These are phyloP conservation scores for Lindgomyces ingoldianus DNA, from an alignment of 495 filamentous ascomycete genomes.

Conservation along the genomic window DNA sequence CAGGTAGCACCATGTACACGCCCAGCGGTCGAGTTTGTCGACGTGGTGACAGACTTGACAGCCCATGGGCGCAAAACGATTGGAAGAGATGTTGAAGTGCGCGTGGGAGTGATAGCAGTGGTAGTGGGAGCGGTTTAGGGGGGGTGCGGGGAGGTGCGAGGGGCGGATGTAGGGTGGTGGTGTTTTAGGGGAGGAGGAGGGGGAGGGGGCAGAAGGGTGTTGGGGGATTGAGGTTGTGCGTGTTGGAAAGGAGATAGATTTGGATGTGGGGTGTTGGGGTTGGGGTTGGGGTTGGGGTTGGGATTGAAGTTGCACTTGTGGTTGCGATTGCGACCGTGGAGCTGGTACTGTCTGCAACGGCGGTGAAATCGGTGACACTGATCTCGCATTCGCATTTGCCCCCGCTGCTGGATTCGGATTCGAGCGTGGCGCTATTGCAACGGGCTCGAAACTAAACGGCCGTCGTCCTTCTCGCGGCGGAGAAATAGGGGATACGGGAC, in stretches of 20 bases:
- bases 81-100: neutral
- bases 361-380: constrained; percentile 16
- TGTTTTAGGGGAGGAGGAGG: neutral
- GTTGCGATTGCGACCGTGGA: neutral
- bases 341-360: neutral
- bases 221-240: neutral
- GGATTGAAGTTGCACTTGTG: constrained; percentile 11
- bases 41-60: constrained; percentile 21
- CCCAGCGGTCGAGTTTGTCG: neutral
- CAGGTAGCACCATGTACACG: constrained; percentile 24
- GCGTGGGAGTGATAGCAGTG: constrained; percentile 23
- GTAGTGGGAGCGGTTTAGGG: constrained; percentile 8
- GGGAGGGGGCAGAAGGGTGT: neutral
- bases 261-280: neutral
- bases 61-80: constrained; percentile 1
- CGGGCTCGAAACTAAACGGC: constrained; percentile 17
- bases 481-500: constrained; percentile 4
- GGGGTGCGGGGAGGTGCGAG: neutral
- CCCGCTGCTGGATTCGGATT: neutral
- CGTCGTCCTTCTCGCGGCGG: constrained; percentile 1
- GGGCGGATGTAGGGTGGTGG: neutral
- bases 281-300: neutral
- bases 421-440: neutral
- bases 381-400: neutral
- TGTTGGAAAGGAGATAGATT: neutral